A percentile compares a stretch with the other conserved stretches of the same genome.
phyloP scores from a whole-genome alignment of 1,284 basidiomycete species.

The Ceratobasidium sp. region DNA sequence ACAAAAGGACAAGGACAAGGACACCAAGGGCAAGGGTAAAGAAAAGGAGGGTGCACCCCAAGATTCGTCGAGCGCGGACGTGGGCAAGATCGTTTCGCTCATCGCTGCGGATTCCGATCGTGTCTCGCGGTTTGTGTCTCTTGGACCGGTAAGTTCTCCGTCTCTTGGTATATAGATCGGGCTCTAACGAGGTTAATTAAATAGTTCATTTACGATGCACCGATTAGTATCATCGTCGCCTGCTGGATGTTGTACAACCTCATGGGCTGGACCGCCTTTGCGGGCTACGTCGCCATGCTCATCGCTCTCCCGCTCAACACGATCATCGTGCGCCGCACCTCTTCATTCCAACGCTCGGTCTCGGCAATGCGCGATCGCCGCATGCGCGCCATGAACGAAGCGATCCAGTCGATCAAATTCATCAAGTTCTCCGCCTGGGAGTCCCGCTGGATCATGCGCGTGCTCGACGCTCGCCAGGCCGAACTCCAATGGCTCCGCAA shows the following conservation, averaged over 20 bases:
- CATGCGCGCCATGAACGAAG: slow-evolving; percentile 47
- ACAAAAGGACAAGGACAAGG: slow-evolving; percentile 33
- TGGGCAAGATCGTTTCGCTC: slow-evolving; percentile 22
- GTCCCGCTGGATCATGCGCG: slow-evolving; percentile 38
- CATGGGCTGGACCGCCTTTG: slow-evolving; percentile 47
- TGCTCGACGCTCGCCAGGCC: slow-evolving; percentile 22
- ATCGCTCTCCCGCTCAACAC: slow-evolving; percentile 42
- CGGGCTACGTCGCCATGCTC: slow-evolving; percentile 41
- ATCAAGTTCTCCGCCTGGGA: slow-evolving; percentile 48
- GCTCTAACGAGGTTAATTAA: not conserved
- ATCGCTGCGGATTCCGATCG: slow-evolving; percentile 40
- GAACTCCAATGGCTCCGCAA: slow-evolving; percentile 42
- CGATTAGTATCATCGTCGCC: slow-evolving; percentile 26
- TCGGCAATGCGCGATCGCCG: slow-evolving; percentile 7
- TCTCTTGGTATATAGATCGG: not conserved
- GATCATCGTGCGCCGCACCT: slow-evolving; percentile 57
- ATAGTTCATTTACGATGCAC: slow-evolving; percentile 64
- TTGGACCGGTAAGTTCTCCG: not conserved
- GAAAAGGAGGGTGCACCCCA: slow-evolving; percentile 12
- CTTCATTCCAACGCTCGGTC: slow-evolving; percentile 22
- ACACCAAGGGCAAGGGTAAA: not conserved
- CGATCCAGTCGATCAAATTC: slow-evolving; percentile 46
- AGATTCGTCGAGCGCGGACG: too few relatives aligned
- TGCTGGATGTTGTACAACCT: slow-evolving; percentile 36
- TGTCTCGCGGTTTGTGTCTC: slow-evolving; percentile 10